Evolutionary conservation across 306 rosid genomes (phyloP).

Genomic region (cucumber (Cucumis sativus)): Cucumber_9930_V3 NC_026660.2:27915501-27916000

Average conservation of each 20-base stretch:
- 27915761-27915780: not conserved
- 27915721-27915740: not conserved
- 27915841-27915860: not conserved
- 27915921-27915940: slow-evolving; percentile 41
- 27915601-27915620: not conserved
- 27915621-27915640: not conserved
- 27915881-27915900: not conserved
- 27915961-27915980: slow-evolving; percentile 89
- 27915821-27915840: not conserved
- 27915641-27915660: not conserved
- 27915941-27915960: slow-evolving; percentile 51
- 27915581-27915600: not conserved
- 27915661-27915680: not conserved
- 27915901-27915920: not conserved
- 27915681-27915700: not conserved
- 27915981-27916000: slow-evolving; percentile 97
- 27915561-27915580: not conserved
- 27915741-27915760: not conserved
- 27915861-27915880: not conserved
- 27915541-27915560: not conserved
- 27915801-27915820: not conserved
- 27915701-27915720: not conserved
- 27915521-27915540: not conserved
- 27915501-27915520: not conserved
- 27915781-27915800: not conserved